phyloP scores from a whole-genome alignment of 1,284 basidiomycete genomes.

The Exobasidium rhododendri region DNA sequence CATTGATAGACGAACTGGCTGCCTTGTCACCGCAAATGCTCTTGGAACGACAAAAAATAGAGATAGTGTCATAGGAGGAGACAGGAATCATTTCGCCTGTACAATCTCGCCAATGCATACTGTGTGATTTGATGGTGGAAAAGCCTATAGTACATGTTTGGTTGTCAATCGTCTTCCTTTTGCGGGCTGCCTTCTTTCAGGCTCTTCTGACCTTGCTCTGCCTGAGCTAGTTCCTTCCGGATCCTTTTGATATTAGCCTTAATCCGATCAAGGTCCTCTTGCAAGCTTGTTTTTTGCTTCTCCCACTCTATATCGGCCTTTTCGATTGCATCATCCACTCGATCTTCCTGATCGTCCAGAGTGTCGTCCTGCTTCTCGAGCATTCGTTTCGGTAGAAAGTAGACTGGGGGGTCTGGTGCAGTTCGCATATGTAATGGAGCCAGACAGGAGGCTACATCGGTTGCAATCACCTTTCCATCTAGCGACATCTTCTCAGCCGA shows the following conservation, averaged over 20 bases:
- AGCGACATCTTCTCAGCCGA: not conserved
- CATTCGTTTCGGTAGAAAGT: conserved; percentile 6
- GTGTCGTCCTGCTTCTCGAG: conserved; percentile 1
- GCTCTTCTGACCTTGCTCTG: not conserved
- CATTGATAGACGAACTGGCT: conserved; percentile 74
- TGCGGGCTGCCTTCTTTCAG: not conserved
- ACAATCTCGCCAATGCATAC: too few relatives aligned
- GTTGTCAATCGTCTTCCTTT: not conserved
- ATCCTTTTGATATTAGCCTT: not conserved
- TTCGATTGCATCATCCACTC: conserved; percentile 72
- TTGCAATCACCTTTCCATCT: conserved; percentile 5
- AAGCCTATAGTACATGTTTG: not conserved
- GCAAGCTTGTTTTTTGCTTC: conserved; percentile 31
- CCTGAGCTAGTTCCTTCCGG: not conserved
- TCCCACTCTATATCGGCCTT: conserved; percentile 52
- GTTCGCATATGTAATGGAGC: not conserved
- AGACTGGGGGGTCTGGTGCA: conserved; percentile 3
- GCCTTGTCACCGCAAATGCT: conserved; percentile 60
- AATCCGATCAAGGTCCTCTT: not conserved
- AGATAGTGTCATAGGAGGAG: not conserved
- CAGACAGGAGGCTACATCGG: not conserved
- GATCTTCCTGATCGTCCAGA: conserved; percentile 11
- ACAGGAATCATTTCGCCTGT: too few relatives aligned
- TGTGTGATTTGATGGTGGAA: too few relatives aligned
- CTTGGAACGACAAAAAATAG: conserved; percentile 60